These are phyloP conservation scores for Carex arenaria DNA, from an alignment of 202 grass and related monocot species.

Conservation along the genomic window DNA sequence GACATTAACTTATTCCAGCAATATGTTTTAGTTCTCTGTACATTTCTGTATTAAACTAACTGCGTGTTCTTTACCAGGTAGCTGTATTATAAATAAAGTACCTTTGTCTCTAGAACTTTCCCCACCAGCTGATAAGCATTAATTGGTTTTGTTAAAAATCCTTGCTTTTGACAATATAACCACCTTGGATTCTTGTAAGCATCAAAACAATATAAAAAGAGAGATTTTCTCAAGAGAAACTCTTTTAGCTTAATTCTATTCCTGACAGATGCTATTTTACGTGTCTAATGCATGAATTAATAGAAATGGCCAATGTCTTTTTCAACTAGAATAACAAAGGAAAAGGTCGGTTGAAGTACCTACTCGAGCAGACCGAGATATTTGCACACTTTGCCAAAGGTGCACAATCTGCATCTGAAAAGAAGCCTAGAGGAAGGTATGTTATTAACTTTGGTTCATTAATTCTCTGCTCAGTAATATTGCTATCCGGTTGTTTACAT, in stretches of 20 bases:
- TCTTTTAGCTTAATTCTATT: background rate
- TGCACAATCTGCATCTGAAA: slow-evolving; percentile 44
- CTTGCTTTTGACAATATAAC: background rate
- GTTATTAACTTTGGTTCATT: background rate
- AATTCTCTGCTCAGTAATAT: slow-evolving; percentile 2
- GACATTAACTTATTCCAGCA: background rate
- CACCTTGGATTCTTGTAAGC: background rate
- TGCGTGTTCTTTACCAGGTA: background rate
- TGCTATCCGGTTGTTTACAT: background rate
- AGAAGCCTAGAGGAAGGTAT: slow-evolving; percentile 59
- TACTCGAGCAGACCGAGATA: slow-evolving; percentile 75
- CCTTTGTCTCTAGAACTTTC: background rate
- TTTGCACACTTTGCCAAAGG: slow-evolving; percentile 80
- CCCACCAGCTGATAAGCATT: background rate
- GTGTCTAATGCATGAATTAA: background rate
- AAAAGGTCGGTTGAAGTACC: slow-evolving; percentile 60
- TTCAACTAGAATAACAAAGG: slow-evolving; percentile 59
- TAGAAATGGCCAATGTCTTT: background rate
- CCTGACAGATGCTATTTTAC: background rate
- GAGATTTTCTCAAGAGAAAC: background rate
- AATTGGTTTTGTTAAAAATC: background rate
- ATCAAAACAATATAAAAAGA: background rate
- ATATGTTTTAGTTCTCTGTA: slow-evolving; percentile 9
- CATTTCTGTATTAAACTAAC: background rate
- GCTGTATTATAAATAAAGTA: background rate